Base-by-base conservation (phyloP, 1,284 basidiomycete species). In the Gymnopus androsaceus region DNA sequence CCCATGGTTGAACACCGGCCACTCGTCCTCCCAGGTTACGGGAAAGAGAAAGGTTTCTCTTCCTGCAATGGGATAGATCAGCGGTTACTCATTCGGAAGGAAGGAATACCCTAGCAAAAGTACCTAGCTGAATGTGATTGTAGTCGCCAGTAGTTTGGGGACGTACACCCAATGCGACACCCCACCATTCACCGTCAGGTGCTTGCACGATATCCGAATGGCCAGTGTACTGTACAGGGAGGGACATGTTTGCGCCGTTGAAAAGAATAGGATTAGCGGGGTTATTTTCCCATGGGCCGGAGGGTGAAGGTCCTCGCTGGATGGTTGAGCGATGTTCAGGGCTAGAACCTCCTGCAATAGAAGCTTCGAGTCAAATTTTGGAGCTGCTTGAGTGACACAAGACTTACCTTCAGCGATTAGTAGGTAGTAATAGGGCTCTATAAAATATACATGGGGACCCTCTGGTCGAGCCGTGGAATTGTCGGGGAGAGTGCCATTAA, bases 31-130 rank as follows among this genome's bases (percentile, higher is more conserved):
- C 75, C 74, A 78, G 7, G 69, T 71, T 0, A 77, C 72, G 1
- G 76, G 75, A 51, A 76, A 76, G 30, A 77, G 60, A 59, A 73
- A 75, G 1, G 75, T 76, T 56, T 78, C 75, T 28, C 76, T 67
- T n/a, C 75, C 75, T 74, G 60, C 55, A 25, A 36, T 51, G 51
- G 3, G 38, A 23, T 46, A 30, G 4, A 17, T 15, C 17, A 38
- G 19, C 2, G 31, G 14, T 21, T 38, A 3, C 6, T 4, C 31
- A 49, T 25, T 28, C 27, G 25, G 19, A 23, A 45, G 14, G 30
- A 12, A 34, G 31, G n/a, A n/a, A n/a, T 11, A 37, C 4, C 12
- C 42, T 25, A 27, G 4, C 3, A 23, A 3, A 57, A 55, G 38
- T 49, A 67, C 71, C 72, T 21, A 73, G 61, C 54, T 74, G 72